phyloP scores from a whole-genome alignment of 805 yeast genomes.

The Hanseniaspora nectarophila region DNA sequence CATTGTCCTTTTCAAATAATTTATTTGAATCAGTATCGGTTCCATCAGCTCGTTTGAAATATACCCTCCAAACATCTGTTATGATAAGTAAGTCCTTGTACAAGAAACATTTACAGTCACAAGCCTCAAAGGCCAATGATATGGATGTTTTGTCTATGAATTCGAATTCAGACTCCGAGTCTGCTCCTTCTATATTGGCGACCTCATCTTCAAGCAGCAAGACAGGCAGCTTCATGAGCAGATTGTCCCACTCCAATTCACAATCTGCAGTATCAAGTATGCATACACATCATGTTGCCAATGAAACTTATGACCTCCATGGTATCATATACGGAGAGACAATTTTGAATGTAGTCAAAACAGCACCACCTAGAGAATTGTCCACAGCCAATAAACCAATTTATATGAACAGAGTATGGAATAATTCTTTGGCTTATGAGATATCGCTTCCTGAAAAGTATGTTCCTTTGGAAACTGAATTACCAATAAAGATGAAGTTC shows the following conservation, averaged over 20 bases:
- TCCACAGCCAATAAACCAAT: constrained; percentile 53
- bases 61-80: constrained; percentile 19
- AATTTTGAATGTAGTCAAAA: constrained; percentile 30
- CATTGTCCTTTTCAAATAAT: constrained; percentile 47
- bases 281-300: not conserved
- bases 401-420: constrained; percentile 66
- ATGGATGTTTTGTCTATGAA: not conserved
- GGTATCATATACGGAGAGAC: constrained; percentile 25
- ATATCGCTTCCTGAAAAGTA: constrained; percentile 60
- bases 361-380: constrained; percentile 31
- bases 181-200: not conserved
- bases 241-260: not conserved
- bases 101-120: not conserved
- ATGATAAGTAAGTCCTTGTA: constrained; percentile 11
- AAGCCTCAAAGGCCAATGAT: not conserved
- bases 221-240: not conserved
- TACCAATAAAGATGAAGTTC: constrained; percentile 50
- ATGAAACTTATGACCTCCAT: not conserved
- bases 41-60: constrained; percentile 28
- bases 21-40: constrained; percentile 45
- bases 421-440: constrained; percentile 56
- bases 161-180: constrained; percentile 4
- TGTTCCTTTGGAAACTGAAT: constrained; percentile 50
- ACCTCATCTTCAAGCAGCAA: not conserved
- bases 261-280: not conserved